Conservation (phyloP, 768 basidiomycete species). For the Candolleomyces eurysporus region DNA sequence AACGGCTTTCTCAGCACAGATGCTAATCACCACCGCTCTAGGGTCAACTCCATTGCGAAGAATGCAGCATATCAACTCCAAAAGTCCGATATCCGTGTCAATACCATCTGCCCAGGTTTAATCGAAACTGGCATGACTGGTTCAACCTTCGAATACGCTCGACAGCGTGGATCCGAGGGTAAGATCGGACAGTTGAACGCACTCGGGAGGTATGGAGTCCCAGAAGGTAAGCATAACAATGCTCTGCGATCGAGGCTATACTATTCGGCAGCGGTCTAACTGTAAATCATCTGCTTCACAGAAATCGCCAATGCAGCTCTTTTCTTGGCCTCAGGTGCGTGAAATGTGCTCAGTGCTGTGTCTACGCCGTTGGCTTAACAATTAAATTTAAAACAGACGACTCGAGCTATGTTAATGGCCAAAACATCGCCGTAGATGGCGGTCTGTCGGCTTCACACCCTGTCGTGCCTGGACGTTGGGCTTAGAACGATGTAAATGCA, state of each 20-base stretch:
- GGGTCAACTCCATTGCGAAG: constrained; percentile 86
- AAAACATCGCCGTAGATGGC: constrained; percentile 84
- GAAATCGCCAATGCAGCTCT: constrained; percentile 86
- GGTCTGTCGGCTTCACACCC: constrained; percentile 80
- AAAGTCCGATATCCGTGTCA: constrained; percentile 83
- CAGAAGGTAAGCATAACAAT: constrained; percentile 55
- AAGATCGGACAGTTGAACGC: constrained; percentile 88
- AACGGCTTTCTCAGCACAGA: neutral
- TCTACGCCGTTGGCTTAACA: neutral
- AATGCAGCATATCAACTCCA: constrained; percentile 79
- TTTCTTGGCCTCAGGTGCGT: constrained; percentile 84
- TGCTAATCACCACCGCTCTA: constrained; percentile 23
- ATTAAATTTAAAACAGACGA: constrained; percentile 52
- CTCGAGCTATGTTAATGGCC: constrained; percentile 90
- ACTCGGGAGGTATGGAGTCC: constrained; percentile 74
- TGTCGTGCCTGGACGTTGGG: constrained; percentile 72
- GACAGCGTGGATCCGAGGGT: constrained; percentile 63
- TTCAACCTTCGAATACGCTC: constrained; percentile 73
- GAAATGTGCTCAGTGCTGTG: constrained; percentile 1
- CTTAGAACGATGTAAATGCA: constrained; percentile 26
- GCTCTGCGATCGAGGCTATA: neutral
- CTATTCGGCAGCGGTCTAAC: neutral
- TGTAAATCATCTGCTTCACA: constrained; percentile 25
- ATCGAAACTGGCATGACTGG: constrained; percentile 94
- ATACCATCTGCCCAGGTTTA: constrained; percentile 86